Evolutionary conservation across 73 alveolate species (phyloP).

Genomic region (Loxodes magnus): DNA sequence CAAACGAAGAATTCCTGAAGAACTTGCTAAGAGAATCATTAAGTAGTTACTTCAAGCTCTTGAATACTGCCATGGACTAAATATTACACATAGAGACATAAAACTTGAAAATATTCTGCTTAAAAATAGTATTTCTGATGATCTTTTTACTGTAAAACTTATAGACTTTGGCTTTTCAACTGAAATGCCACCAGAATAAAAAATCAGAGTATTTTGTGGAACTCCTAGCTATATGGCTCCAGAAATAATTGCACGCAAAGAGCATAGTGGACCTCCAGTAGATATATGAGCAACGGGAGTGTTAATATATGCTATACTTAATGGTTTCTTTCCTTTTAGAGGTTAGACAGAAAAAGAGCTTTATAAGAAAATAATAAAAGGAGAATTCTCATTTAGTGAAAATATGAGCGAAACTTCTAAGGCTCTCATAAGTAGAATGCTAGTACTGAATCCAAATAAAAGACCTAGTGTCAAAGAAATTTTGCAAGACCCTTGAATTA

Average conservation of each 20-base stretch:
- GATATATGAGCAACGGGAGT: slow-evolving; percentile 80
- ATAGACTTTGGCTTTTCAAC: slow-evolving; percentile 74
- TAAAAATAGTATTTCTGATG: slow-evolving; percentile 16
- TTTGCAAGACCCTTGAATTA: slow-evolving; percentile 14
- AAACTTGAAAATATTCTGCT: slow-evolving; percentile 67
- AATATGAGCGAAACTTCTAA: slow-evolving; percentile 15
- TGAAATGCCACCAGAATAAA: slow-evolving; percentile 18
- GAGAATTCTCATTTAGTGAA: slow-evolving; percentile 27
- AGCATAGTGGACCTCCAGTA: slow-evolving; percentile 55
- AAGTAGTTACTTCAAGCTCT: slow-evolving; percentile 45
- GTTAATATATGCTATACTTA: slow-evolving; percentile 38
- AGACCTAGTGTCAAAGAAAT: slow-evolving; percentile 28
- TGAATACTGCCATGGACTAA: slow-evolving; percentile 36
- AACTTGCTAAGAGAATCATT: slow-evolving; percentile 49
- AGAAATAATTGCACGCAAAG: slow-evolving; percentile 54
- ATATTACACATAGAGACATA: slow-evolving; percentile 59
- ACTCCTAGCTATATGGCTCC: slow-evolving; percentile 85
- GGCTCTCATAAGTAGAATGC: slow-evolving; percentile 15
- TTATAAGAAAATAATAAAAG: slow-evolving; percentile 19
- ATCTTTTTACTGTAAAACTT: slow-evolving; percentile 34
- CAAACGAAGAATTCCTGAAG: slow-evolving; percentile 38
- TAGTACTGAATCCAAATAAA: slow-evolving; percentile 20
- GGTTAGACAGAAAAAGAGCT: slow-evolving; percentile 31
- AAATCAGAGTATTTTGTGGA: slow-evolving; percentile 53
- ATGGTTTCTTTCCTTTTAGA: slow-evolving; percentile 71